Conservation (phyloP, 2,329 filamentous ascomycete genomes). For the Fusarium sambucinum region DNA sequence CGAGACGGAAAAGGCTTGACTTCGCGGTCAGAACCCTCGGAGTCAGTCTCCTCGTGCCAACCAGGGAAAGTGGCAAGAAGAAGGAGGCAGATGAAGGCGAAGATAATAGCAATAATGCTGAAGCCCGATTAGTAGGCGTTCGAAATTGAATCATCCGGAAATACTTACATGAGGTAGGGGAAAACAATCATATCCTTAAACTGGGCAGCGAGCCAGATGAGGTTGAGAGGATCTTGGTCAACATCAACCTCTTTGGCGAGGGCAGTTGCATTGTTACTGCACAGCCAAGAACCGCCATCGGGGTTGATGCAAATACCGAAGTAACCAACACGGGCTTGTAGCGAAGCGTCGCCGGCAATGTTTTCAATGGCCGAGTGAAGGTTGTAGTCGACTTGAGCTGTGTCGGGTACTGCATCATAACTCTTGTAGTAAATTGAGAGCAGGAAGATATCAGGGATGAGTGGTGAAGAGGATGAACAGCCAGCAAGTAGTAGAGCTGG, state of each 20-base stretch:
- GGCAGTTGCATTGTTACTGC: constrained; percentile 96
- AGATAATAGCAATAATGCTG: constrained; percentile 96
- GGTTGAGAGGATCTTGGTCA: constrained; percentile 94
- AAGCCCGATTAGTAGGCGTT: constrained; percentile 15
- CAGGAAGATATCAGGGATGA: constrained; percentile 96
- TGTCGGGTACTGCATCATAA: constrained; percentile 84
- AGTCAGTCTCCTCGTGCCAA: constrained; percentile 93
- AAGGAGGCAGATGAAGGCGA: constrained; percentile 95
- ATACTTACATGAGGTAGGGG: constrained; percentile 89
- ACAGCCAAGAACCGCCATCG: constrained; percentile 90
- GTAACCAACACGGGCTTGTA: constrained; percentile 95
- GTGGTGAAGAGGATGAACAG: constrained; percentile 94
- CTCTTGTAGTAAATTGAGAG: constrained; percentile 96
- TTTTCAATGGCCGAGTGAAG: constrained; percentile 87
- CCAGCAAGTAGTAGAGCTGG: constrained; percentile 90
- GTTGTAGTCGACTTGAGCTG: constrained; percentile 90
- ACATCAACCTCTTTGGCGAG: constrained; percentile 89
- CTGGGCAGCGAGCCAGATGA: constrained; percentile 96
- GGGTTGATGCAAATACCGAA: constrained; percentile 97
- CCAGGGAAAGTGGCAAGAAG: constrained; percentile 96
- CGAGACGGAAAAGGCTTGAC: constrained; percentile 94
- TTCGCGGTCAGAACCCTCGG: constrained; percentile 84
- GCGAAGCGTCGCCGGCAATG: constrained; percentile 84
- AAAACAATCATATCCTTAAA: constrained; percentile 99
- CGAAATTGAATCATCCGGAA: neutral